Percentiles rank a stretch among this genome's conserved stretches.
Conservation (phyloP, 2,329 filamentous ascomycete genomes). For the Neofusicoccum cordaticola region DNA sequence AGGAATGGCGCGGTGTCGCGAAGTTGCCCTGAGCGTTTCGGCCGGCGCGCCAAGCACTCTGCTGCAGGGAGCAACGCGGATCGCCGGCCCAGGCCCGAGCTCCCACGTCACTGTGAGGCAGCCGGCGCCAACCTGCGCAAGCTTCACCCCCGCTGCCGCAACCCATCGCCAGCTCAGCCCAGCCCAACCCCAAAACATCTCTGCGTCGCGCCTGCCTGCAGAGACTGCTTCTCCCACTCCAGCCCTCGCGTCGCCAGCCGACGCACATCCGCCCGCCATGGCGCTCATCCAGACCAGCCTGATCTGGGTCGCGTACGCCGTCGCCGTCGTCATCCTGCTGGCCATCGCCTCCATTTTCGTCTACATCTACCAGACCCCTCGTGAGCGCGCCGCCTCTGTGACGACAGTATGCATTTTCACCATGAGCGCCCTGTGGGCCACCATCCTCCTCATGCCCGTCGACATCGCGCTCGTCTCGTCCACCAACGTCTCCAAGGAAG, state of each 20-base stretch:
- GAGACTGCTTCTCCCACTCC: neutral
- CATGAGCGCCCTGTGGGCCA: slow-evolving; percentile 82
- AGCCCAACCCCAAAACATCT: neutral
- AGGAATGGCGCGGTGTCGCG: slow-evolving; percentile 1
- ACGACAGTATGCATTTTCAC: slow-evolving; percentile 84
- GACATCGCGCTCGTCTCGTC: slow-evolving; percentile 93
- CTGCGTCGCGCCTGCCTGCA: neutral
- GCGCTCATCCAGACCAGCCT: slow-evolving; percentile 79
- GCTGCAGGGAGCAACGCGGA: neutral
- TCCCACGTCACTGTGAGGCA: slow-evolving; percentile 12
- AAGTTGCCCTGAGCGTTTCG: neutral
- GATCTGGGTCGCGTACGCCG: slow-evolving; percentile 92
- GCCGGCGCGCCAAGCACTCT: neutral
- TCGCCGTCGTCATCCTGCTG: slow-evolving; percentile 74
- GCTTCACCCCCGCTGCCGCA: neutral
- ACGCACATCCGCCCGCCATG: slow-evolving; percentile 42
- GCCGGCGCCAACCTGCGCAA: neutral
- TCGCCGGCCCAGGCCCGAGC: neutral
- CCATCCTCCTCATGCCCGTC: slow-evolving; percentile 86
- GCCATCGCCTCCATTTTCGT: slow-evolving; percentile 79
- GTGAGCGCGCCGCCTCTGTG: slow-evolving; percentile 79
- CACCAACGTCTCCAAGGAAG: slow-evolving; percentile 71
- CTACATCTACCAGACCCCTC: slow-evolving; percentile 85
- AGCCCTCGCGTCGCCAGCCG: neutral
- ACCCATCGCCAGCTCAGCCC: neutral